Percentiles rank a stretch among this genome's conserved stretches.
Conservation (phyloP, 352 stramenopile genomes). For the Pythium sukuiense region DNA sequence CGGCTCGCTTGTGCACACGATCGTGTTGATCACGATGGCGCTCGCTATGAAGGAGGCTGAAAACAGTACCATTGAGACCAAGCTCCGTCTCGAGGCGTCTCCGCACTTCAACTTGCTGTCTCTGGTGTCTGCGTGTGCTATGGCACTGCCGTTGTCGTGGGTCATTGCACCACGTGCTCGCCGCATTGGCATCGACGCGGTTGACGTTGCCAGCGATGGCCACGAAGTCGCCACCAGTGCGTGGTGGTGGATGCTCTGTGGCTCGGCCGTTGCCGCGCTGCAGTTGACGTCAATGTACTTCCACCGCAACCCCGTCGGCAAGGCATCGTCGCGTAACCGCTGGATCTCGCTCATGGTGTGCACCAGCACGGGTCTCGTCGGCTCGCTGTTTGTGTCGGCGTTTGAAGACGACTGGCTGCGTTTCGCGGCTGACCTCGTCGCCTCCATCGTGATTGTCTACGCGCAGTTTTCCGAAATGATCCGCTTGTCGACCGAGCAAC, state of each 20-base stretch:
- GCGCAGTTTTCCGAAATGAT: slow-evolving; percentile 40
- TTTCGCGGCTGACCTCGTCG: slow-evolving; percentile 35
- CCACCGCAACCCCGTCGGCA: slow-evolving; percentile 27
- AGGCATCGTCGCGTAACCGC: slow-evolving; percentile 30
- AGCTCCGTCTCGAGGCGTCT: slow-evolving; percentile 25
- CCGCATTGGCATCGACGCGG: slow-evolving; percentile 34
- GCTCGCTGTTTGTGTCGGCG: slow-evolving; percentile 39
- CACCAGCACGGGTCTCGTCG: slow-evolving; percentile 37
- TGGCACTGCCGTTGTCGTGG: slow-evolving; percentile 38
- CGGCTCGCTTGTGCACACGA: slow-evolving; percentile 55
- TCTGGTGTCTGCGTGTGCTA: slow-evolving; percentile 29
- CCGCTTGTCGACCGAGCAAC: slow-evolving; percentile 19
- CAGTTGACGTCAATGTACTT: slow-evolving; percentile 35
- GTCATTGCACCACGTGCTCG: slow-evolving; percentile 32
- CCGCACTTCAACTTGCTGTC: slow-evolving; percentile 47
- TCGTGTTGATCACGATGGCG: slow-evolving; percentile 46
- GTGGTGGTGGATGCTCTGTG: slow-evolving; percentile 24
- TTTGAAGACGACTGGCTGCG: slow-evolving; percentile 58
- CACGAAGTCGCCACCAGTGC: slow-evolving; percentile 7
- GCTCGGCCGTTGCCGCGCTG: slow-evolving; percentile 23
- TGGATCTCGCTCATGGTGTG: slow-evolving; percentile 43
- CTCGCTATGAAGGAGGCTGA: slow-evolving; percentile 39
- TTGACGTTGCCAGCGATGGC: slow-evolving; percentile 7
- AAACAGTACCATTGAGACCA: slow-evolving; percentile 26
- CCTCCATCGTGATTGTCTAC: slow-evolving; percentile 53